Base-by-base conservation (phyloP, 2,329 filamentous ascomycete species). In the Paraconiothyrium brasiliense region DNA sequence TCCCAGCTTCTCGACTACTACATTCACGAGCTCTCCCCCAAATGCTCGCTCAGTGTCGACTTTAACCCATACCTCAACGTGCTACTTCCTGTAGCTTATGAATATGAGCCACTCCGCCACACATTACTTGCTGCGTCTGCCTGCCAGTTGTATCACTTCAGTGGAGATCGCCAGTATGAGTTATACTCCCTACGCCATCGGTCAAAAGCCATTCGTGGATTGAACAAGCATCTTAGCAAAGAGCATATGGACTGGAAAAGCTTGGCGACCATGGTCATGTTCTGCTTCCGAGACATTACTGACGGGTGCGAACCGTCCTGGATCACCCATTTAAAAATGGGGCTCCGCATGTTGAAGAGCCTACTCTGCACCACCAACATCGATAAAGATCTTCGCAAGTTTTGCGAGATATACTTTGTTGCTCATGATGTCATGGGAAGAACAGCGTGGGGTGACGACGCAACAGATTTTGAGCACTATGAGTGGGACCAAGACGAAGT, bases 231-330 rank as follows among this genome's bases (percentile, higher is more conserved):
- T 41, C 35, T 52, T 13, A 41, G n/a, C 49, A 52, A 27, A 10
- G 49, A 27, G 14, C 24, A 39, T 16, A 41, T 52, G 34, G 49
- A 52, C 27, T 52, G 49, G 49, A 52, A 52, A 20, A 52, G 49
- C 35, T 16, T 76, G 10, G 74, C 75, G 14, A 70, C 74, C 1
- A 67, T 76, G 22, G 52, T 77, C 35, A 77, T 77, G 75, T 65
- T 77, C 22, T 77, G 75, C 60, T 77, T 76, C 57, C 70, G 73
- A 50, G 75, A 76, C 65, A 76, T 77, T 35, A 72, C 74, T 1
- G 73, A 76, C 47, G 74, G 70, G 10, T 76, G 74, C 54, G 65
- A 66, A 3, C 65, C 72, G 34, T 75, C 74, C 0, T 77, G 75
- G 75, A 68, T 71, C 9, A 75, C 68, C 0, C 75, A 77, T 61